Conservation (phyloP, 495 filamentous ascomycete species). For the Annulohypoxylon bovei region DNA sequence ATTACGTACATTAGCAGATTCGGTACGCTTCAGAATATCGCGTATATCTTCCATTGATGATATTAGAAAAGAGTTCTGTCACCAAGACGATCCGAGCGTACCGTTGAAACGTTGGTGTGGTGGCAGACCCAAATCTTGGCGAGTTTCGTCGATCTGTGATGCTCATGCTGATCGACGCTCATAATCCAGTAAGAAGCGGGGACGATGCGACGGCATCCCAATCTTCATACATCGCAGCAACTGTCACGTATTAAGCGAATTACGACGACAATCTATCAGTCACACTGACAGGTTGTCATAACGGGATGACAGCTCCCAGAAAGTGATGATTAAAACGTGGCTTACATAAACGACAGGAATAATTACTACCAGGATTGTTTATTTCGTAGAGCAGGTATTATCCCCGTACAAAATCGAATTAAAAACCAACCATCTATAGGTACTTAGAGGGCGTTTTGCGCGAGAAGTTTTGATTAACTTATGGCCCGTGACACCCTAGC, state of each 20-base stretch:
- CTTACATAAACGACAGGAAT: neutral
- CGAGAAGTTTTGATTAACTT: too few relatives aligned
- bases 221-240: slow-evolving; percentile 5
- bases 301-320: neutral
- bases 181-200: slow-evolving; percentile 20
- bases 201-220: slow-evolving; percentile 11
- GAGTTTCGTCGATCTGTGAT: slow-evolving; percentile 25
- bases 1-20: neutral
- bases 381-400: slow-evolving; percentile 1
- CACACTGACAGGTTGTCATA: slow-evolving; percentile 11
- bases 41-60: neutral
- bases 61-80: neutral
- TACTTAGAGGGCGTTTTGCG: too few relatives aligned
- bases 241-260: slow-evolving; percentile 11
- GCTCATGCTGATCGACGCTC: slow-evolving; percentile 14
- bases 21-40: neutral
- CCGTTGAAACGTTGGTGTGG: slow-evolving; percentile 37
- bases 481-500: too few relatives aligned
- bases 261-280: slow-evolving; percentile 12
- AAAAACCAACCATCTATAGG: neutral
- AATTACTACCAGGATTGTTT: neutral
- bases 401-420: neutral
- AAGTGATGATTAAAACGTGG: neutral
- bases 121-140: slow-evolving; percentile 14
- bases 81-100: slow-evolving; percentile 25